These are phyloP conservation scores for Barbarea vulgaris DNA, from an alignment of 345 rosid species.

Conservation along the genomic window DNA sequence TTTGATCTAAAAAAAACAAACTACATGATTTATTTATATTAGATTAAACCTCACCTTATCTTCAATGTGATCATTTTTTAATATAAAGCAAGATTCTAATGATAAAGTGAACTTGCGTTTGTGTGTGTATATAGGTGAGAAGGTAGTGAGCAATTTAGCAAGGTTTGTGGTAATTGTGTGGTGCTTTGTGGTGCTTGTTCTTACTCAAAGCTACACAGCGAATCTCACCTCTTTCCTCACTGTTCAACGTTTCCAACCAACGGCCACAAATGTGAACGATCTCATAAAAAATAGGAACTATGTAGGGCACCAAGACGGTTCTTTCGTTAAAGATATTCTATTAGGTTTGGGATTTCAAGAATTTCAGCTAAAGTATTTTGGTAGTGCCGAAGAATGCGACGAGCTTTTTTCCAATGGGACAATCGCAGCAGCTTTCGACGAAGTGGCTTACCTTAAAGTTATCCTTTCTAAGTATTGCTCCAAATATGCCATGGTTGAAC, in stretches of 20 bases:
- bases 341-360: neutral
- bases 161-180: conserved; percentile 42
- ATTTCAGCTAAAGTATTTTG: neutral
- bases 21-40: neutral
- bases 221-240: conserved; percentile 45
- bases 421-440: conserved; percentile 41
- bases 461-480: conserved; percentile 27
- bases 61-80: no score
- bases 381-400: neutral
- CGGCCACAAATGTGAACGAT: conserved; percentile 2
- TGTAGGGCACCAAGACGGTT: conserved; percentile 11
- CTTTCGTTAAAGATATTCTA: conserved; percentile 6
- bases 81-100: neutral
- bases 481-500: conserved; percentile 34
- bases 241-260: conserved; percentile 24
- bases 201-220: conserved; percentile 49
- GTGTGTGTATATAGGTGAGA: conserved; percentile 29
- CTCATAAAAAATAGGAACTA: conserved; percentile 5
- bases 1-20: neutral
- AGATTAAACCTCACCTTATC: neutral
- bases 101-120: no score
- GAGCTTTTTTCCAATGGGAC: conserved; percentile 36
- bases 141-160: conserved; percentile 39
- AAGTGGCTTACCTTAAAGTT: conserved; percentile 38
- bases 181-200: conserved; percentile 41